A percentile compares a stretch with the other conserved stretches of the same genome.
Evolutionary conservation across 2,329 filamentous ascomycete species (phyloP).

Genomic region (Huntiella abstrusa): DNA sequence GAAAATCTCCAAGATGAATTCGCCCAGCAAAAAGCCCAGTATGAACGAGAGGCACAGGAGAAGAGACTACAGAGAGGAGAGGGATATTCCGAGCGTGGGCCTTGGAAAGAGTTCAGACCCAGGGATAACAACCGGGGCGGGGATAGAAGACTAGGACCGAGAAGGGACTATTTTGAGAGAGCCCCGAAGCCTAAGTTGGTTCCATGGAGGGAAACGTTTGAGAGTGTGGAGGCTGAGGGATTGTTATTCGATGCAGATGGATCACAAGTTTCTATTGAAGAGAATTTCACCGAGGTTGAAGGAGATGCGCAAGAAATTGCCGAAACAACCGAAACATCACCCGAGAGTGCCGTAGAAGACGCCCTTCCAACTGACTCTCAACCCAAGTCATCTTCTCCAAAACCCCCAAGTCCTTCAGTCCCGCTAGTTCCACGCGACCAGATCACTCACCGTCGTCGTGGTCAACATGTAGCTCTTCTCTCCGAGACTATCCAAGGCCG

Average conservation of each 20-base stretch:
- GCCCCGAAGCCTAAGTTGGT: neutral
- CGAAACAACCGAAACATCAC: no score
- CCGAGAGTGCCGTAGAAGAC: no score
- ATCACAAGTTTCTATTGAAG: neutral
- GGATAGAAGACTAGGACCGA: neutral
- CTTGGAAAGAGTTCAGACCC: no score
- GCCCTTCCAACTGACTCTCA: no score
- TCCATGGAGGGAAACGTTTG: neutral
- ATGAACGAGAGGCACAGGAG: neutral
- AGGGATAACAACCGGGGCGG: no score
- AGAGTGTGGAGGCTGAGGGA: constrained; percentile 6
- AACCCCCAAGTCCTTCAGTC: no score
- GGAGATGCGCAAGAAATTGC: no score
- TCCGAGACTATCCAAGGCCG: constrained; percentile 15
- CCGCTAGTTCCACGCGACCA: neutral
- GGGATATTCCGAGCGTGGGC: no score
- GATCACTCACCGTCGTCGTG: constrained; percentile 4
- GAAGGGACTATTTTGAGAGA: no score
- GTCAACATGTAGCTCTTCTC: constrained; percentile 5
- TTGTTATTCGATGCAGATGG: constrained; percentile 9
- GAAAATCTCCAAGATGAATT: neutral
- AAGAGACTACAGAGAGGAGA: no score
- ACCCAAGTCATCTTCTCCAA: no score
- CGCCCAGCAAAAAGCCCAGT: neutral
- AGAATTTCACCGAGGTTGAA: neutral